Conservation (phyloP, 2,329 filamentous ascomycete species). For the Ceratocystis diversiconidia region DNA sequence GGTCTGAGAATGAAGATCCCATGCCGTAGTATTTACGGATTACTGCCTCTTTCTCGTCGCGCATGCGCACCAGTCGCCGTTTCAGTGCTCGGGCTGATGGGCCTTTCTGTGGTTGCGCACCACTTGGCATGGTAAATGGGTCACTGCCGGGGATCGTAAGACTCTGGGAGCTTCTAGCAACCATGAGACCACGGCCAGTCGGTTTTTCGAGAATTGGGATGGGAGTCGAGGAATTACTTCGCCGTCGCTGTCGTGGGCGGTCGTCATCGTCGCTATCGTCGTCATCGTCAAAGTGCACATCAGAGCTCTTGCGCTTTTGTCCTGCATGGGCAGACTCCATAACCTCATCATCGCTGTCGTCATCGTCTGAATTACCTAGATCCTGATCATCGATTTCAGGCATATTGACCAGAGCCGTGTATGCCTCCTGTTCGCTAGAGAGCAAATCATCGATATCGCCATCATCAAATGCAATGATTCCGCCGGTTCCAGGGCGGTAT, state of each 20-base stretch:
- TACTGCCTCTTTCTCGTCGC: slow-evolving; percentile 60
- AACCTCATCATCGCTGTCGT: slow-evolving; percentile 34
- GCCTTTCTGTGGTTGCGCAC: slow-evolving; percentile 35
- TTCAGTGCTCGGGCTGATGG: slow-evolving; percentile 56
- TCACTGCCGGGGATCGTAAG: slow-evolving; percentile 34
- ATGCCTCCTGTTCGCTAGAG: slow-evolving; percentile 60
- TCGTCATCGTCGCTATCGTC: slow-evolving; percentile 49
- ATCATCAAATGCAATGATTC: slow-evolving; percentile 89
- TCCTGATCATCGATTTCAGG: slow-evolving; percentile 68
- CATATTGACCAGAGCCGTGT: slow-evolving; percentile 77
- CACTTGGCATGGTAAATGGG: slow-evolving; percentile 40
- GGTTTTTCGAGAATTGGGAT: slow-evolving; percentile 43
- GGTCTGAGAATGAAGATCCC: slow-evolving; percentile 85
- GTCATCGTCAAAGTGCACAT: slow-evolving; percentile 55
- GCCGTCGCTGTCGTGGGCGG: slow-evolving; percentile 62
- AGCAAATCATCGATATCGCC: slow-evolving; percentile 86
- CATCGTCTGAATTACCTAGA: slow-evolving; percentile 43
- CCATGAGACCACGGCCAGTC: slow-evolving; percentile 44
- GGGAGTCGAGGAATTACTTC: slow-evolving; percentile 71
- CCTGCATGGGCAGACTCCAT: slow-evolving; percentile 31
- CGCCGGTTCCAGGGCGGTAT: slow-evolving; percentile 68
- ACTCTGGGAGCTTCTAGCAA: slow-evolving; percentile 33
- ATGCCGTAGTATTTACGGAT: slow-evolving; percentile 73
- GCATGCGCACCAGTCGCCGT: slow-evolving; percentile 58
- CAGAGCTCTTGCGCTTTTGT: slow-evolving; percentile 66